Evolutionary conservation across 768 basidiomycete species (phyloP), one percentile per base, ranked within the genome.

Genomic region (Sutorius australiensis): DNA sequence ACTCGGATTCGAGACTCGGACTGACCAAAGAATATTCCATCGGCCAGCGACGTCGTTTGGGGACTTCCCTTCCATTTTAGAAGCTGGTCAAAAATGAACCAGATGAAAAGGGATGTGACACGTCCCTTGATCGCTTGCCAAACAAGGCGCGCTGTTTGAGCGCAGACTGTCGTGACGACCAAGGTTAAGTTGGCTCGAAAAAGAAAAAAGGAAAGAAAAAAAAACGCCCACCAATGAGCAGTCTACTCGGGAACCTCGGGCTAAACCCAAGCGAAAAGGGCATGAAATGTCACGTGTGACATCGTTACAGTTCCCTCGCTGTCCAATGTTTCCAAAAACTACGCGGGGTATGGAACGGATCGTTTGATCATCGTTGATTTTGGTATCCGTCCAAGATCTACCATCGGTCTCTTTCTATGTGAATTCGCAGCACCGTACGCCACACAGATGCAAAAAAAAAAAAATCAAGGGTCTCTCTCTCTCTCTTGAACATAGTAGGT

Each of bases 41-140:
- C 46, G 17, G 51, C 46, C 56, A 58, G 55, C 50, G 63, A 56
- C 42, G 40, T 34, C 44, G 44, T 33, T 38, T 31, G 42, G 39
- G 46, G 57, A 46, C 16, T 68, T 67, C 64, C 39, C 59, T 68
- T 68, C 67, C 68, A 70, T 68, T 68, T 36, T 21, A 66, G 67
- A 68, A 68, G 67, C 32, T 40, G 32, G 46, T 46, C 60, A 43
- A 57, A 67, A 60, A 61, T 58, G 55, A 57, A 56, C 50, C 27
- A 59, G 53, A 65, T 69, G 65, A 70, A 67, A 61, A 43, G 57
- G 62, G 57, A 59, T 55, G 54, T 55, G 54, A 14, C 48, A 47
- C 55, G 64, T 59, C 69, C 68, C 69, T 68, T 68, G 68, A 68
- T 68, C 60, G 64, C 60, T 58, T 59, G 56, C 51, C 52, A 59